Conservation (phyloP, 352 stramenopile genomes). For the Pythium rhizo-oryzae region DNA sequence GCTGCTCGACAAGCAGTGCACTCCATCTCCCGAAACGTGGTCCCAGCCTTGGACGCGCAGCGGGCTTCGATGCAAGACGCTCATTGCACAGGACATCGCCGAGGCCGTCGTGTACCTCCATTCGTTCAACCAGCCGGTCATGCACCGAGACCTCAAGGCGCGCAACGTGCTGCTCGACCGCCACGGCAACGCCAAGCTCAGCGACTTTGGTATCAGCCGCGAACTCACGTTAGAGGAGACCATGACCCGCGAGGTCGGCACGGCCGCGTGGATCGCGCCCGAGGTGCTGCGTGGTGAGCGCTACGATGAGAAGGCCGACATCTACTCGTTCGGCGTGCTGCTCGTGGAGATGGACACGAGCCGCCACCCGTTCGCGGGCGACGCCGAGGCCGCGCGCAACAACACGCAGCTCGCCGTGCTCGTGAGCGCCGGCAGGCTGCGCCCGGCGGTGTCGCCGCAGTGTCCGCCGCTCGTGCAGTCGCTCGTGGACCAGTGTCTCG, state of each 20-base stretch:
- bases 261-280: conserved; percentile 31
- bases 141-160: conserved; percentile 27
- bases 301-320: conserved; percentile 34
- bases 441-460: conserved; percentile 12
- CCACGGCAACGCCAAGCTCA: not conserved
- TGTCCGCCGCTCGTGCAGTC: conserved; percentile 3
- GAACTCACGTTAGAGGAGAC: not conserved
- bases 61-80: conserved; percentile 3
- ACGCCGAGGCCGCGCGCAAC: not conserved
- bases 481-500: not conserved
- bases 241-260: conserved; percentile 17
- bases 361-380: not conserved
- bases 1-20: conserved; percentile 2
- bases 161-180: conserved; percentile 44
- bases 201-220: conserved; percentile 6
- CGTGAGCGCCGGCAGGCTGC: conserved; percentile 2
- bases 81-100: conserved; percentile 15
- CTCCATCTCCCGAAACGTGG: not conserved
- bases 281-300: conserved; percentile 33
- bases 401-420: not conserved
- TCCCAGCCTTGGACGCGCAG: not conserved
- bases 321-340: conserved; percentile 36
- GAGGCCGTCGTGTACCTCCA: conserved; percentile 28
- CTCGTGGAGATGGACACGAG: conserved; percentile 20
- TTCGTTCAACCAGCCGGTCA: conserved; percentile 20